Conservation (phyloP, 2,329 filamentous ascomycete species). For the Epicoccum nigrum region DNA sequence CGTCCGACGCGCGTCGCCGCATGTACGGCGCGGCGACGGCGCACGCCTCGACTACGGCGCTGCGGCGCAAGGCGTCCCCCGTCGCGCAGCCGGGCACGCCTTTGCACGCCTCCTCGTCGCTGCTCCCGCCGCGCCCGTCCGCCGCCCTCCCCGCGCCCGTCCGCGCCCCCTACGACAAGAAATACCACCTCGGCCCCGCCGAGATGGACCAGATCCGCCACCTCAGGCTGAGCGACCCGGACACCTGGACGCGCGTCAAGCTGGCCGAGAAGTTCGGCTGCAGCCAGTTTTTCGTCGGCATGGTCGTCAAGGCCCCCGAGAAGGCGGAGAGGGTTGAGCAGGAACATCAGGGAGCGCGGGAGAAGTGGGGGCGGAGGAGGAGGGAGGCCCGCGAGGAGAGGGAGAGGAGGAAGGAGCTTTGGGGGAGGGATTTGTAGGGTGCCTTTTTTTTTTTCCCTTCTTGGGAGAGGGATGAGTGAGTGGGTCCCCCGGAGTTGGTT, state of each 20-base stretch:
- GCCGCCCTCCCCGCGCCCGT: slow-evolving; percentile 56
- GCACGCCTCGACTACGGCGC: slow-evolving; percentile 28
- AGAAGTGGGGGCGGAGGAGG: slow-evolving; percentile 65
- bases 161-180: slow-evolving; percentile 60
- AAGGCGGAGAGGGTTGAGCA: slow-evolving; percentile 51
- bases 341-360: slow-evolving; percentile 62
- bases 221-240: slow-evolving; percentile 61
- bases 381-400: slow-evolving; percentile 67
- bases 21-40: slow-evolving; percentile 50
- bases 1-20: slow-evolving; percentile 60
- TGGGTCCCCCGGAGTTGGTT: no score
- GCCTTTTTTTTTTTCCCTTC: no score
- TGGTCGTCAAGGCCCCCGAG: slow-evolving; percentile 58
- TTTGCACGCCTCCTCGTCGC: slow-evolving; percentile 22
- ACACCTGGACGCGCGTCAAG: slow-evolving; percentile 63
- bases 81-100: slow-evolving; percentile 41
- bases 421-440: slow-evolving; percentile 64
- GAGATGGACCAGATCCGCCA: slow-evolving; percentile 66
- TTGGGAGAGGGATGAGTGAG: no score
- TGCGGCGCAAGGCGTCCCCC: slow-evolving; percentile 28
- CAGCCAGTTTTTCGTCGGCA: slow-evolving; percentile 65
- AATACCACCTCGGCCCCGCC: slow-evolving; percentile 63
- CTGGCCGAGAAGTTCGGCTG: slow-evolving; percentile 69
- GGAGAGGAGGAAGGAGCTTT: slow-evolving; percentile 63
- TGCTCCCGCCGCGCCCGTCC: slow-evolving; percentile 34